phyloP scores from a whole-genome alignment of 192 early-diverging fungal genomes.

The Funneliformis geosporum region DNA sequence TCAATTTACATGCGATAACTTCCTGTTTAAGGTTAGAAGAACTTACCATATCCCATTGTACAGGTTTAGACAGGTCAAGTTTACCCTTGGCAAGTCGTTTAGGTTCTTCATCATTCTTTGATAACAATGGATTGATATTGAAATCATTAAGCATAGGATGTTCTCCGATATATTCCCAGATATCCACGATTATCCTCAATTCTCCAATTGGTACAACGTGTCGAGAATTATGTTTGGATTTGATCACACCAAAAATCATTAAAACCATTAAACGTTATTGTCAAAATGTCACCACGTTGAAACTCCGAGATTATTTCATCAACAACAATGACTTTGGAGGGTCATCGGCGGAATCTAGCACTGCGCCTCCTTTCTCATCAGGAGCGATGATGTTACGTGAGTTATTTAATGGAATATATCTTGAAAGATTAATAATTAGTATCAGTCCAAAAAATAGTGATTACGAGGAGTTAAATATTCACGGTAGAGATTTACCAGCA shows the following conservation, averaged over 20 bases:
- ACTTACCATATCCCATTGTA: background rate
- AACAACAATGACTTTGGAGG: background rate
- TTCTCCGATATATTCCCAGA: background rate
- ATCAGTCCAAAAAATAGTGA: background rate
- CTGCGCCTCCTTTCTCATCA: no score
- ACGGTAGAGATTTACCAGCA: background rate
- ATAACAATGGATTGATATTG: background rate
- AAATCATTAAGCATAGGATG: background rate
- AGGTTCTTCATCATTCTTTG: no score
- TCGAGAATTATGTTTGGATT: background rate
- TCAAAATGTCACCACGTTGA: background rate
- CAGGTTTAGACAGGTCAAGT: background rate
- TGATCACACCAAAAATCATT: background rate
- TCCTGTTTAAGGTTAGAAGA: background rate
- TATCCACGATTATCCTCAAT: background rate
- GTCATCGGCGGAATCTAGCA: no score
- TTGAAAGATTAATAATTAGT: background rate
- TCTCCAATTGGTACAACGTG: background rate
- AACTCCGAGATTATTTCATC: background rate
- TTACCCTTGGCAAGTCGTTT: background rate
- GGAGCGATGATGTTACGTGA: background rate
- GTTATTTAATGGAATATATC: background rate
- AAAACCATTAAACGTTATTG: background rate
- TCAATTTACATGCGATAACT: background rate
- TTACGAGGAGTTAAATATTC: background rate